phyloP scores from a whole-genome alignment of 345 rosid species.

The Kernera saxatilis region DNA sequence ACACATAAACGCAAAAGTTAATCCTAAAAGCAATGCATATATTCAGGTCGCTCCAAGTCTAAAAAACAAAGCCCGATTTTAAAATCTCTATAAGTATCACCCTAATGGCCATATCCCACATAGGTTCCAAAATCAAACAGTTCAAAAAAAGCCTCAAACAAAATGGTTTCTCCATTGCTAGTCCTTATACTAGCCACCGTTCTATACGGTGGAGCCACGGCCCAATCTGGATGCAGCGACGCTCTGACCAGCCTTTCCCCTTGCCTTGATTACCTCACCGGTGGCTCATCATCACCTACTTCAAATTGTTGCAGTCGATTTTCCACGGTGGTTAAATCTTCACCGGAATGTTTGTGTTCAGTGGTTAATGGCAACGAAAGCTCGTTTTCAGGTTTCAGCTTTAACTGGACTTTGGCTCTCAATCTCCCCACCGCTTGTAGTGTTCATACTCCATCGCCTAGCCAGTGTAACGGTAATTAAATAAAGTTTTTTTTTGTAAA shows the following conservation, averaged over 20 bases:
- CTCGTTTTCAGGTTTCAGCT: conserved; percentile 27
- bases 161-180: background rate
- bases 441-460: background rate
- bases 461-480: background rate
- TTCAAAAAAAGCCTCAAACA: background rate
- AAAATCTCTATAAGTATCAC: background rate
- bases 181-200: conserved; percentile 21
- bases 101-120: background rate
- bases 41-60: background rate
- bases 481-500: too few species aligned
- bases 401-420: conserved; percentile 54
- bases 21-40: background rate
- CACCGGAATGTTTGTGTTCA: conserved; percentile 52
- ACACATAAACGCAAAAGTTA: background rate
- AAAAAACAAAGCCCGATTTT: background rate
- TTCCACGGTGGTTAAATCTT: conserved; percentile 36
- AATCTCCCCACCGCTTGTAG: conserved; percentile 35
- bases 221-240: conserved; percentile 32
- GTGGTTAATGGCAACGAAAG: conserved; percentile 31
- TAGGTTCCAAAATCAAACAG: background rate
- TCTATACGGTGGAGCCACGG: conserved; percentile 12
- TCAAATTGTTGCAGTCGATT: conserved; percentile 48
- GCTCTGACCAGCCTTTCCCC: conserved; percentile 35
- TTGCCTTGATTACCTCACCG: conserved; percentile 41
- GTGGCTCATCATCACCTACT: conserved; percentile 50